Percentiles rank a stretch among this genome's conserved stretches.
phyloP scores from a whole-genome alignment of 2,329 filamentous ascomycete species.

The Hypoxylon sp. region DNA sequence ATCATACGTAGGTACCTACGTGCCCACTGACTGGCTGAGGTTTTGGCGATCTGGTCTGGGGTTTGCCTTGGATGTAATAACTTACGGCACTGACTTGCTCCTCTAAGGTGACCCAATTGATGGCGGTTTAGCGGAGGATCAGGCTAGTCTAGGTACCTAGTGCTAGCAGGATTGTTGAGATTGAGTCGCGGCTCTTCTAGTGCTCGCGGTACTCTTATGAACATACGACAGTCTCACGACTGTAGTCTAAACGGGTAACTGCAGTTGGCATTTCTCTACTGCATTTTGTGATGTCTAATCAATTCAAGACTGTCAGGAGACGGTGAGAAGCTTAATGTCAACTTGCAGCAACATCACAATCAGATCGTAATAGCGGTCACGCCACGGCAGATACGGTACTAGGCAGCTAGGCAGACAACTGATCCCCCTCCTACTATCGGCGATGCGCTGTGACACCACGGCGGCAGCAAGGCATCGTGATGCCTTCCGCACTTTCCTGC shows the following conservation, averaged over 20 bases:
- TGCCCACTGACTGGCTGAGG: background rate
- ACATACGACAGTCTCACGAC: conserved; percentile 36
- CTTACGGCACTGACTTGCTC: conserved; percentile 1
- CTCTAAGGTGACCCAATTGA: conserved; percentile 13
- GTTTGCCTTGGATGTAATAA: conserved; percentile 13
- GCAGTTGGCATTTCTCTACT: background rate
- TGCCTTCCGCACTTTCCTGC: background rate
- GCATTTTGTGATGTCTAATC: conserved; percentile 1
- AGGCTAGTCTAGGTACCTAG: background rate
- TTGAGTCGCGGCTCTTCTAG: conserved; percentile 6
- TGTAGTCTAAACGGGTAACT: background rate
- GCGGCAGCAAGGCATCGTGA: background rate
- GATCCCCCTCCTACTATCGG: conserved; percentile 6
- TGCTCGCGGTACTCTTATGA: background rate
- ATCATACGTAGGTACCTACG: too few species aligned
- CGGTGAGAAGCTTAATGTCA: conserved; percentile 13
- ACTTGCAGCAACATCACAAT: conserved; percentile 23
- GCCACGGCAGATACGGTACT: conserved; percentile 7
- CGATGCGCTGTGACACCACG: background rate
- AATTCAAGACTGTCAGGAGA: conserved; percentile 13
- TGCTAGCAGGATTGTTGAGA: background rate
- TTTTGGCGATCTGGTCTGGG: conserved; percentile 35
- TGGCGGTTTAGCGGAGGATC: conserved; percentile 12
- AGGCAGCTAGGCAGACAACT: background rate
- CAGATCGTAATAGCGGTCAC: conserved; percentile 19